Conservation (phyloP, 2,329 filamentous ascomycete species). For the Lecanicillium sp. region DNA sequence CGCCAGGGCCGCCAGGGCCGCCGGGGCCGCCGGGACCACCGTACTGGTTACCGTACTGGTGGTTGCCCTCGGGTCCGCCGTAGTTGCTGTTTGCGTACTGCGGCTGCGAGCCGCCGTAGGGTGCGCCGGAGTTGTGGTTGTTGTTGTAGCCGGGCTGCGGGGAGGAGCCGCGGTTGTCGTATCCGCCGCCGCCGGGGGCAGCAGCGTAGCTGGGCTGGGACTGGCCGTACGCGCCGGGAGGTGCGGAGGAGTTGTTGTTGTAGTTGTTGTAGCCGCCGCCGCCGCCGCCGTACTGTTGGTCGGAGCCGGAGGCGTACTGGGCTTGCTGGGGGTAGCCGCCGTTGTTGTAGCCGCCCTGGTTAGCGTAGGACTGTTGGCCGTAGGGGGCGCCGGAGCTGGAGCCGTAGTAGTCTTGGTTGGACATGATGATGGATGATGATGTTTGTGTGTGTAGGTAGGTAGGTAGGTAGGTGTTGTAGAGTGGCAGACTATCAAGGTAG, state of each 20-base stretch:
- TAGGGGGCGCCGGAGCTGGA: slow-evolving; percentile 20
- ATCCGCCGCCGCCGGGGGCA: too few relatives aligned
- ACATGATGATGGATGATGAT: slow-evolving; percentile 24
- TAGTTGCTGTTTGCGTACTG: slow-evolving; percentile 17
- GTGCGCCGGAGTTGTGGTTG: slow-evolving; percentile 20
- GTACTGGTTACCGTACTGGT: slow-evolving; percentile 20
- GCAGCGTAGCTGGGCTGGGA: slow-evolving; percentile 10
- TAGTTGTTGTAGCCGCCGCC: background rate
- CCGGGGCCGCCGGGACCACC: slow-evolving; percentile 20
- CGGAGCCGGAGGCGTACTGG: slow-evolving; percentile 8
- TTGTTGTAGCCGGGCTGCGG: slow-evolving; percentile 18
- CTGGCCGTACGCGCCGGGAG: slow-evolving; percentile 6
- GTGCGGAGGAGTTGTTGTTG: background rate
- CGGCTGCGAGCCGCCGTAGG: slow-evolving; percentile 24
- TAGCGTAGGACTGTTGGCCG: slow-evolving; percentile 7
- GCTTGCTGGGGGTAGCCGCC: slow-evolving; percentile 19
- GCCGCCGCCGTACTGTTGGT: slow-evolving; percentile 3
- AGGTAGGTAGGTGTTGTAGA: background rate
- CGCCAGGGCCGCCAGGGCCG: slow-evolving; percentile 21
- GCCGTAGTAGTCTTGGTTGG: slow-evolving; percentile 34
- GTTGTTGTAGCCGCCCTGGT: slow-evolving; percentile 10
- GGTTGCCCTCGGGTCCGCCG: slow-evolving; percentile 19
- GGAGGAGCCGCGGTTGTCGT: slow-evolving; percentile 15
- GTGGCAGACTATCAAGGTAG: too few relatives aligned
- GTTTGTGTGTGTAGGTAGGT: background rate